Conservation (phyloP, 352 stramenopile species). For the Thalassiosira exigua region DNA sequence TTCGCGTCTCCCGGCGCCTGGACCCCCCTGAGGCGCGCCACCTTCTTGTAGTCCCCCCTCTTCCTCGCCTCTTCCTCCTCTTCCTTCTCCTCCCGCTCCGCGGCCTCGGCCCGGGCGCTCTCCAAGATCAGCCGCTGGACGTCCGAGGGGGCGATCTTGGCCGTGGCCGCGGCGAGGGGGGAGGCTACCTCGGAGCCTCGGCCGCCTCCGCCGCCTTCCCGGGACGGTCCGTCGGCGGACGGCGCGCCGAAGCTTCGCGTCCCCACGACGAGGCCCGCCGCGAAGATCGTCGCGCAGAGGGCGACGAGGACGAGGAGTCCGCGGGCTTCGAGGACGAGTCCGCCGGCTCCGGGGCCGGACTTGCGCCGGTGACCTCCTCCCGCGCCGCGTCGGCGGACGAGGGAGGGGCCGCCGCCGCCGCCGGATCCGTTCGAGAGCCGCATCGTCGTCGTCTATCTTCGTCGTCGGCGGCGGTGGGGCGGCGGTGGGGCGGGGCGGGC, state of each 20-base stretch:
- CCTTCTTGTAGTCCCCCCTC: conserved; percentile 26
- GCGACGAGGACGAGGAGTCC: conserved; percentile 24
- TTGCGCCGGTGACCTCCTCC: neutral
- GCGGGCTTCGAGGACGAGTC: neutral
- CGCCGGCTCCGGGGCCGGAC: neutral
- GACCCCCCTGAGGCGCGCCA: conserved; percentile 26
- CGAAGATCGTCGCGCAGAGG: conserved; percentile 40
- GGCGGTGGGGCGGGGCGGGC: too few relatives aligned
- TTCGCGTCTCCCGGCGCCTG: conserved; percentile 40
- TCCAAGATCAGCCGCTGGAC: conserved; percentile 52
- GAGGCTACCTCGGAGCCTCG: neutral
- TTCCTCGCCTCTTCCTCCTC: conserved; percentile 21
- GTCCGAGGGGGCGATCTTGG: conserved; percentile 14
- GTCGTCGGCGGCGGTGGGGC: too few relatives aligned
- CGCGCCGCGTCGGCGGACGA: conserved; percentile 14
- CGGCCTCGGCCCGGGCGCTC: conserved; percentile 25
- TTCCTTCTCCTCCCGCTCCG: conserved; percentile 22
- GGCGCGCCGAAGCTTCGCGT: conserved; percentile 20
- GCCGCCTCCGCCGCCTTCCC: neutral
- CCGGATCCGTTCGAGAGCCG: neutral
- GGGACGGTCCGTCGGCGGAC: neutral
- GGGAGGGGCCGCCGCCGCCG: neutral
- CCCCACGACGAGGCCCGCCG: conserved; percentile 29
- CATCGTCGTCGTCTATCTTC: too few relatives aligned
- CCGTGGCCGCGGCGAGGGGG: conserved; percentile 32